Conservation (phyloP, 306 rosid species). For the Herpetospermum pedunculosum region DNA sequence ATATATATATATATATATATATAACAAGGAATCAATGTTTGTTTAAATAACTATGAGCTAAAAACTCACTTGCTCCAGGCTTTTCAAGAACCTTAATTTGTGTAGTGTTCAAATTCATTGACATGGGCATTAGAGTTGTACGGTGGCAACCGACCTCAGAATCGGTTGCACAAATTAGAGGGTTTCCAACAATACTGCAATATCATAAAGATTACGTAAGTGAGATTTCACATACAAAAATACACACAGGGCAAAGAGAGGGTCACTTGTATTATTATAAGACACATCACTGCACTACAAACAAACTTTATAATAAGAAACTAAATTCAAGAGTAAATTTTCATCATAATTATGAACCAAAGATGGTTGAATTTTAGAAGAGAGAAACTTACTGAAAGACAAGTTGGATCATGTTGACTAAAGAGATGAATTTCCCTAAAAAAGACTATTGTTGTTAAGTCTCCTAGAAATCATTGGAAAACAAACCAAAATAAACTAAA, state of each 20-base stretch:
- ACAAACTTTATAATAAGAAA: slow-evolving; percentile 13
- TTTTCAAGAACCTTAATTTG: slow-evolving; percentile 26
- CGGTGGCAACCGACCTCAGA: slow-evolving; percentile 70
- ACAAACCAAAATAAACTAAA: slow-evolving; percentile 9
- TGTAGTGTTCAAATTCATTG: slow-evolving; percentile 64
- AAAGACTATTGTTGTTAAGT: slow-evolving; percentile 65
- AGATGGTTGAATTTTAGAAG: slow-evolving; percentile 2
- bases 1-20: no score
- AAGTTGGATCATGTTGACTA: slow-evolving; percentile 79
- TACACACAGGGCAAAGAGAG: slow-evolving; percentile 22
- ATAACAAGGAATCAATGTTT: no score
- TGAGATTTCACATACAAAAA: neutral
- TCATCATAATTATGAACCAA: slow-evolving; percentile 3
- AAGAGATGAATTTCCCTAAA: slow-evolving; percentile 51
- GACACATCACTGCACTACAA: slow-evolving; percentile 62
- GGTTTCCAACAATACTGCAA: slow-evolving; percentile 81
- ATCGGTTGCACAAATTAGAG: slow-evolving; percentile 63
- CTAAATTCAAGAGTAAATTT: slow-evolving; percentile 16
- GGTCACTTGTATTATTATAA: slow-evolving; percentile 72
- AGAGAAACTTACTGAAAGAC: slow-evolving; percentile 60
- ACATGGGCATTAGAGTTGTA: slow-evolving; percentile 65
- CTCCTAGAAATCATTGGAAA: no score
- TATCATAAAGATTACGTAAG: neutral
- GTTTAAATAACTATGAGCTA: no score
- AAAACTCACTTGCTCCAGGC: no score